A percentile compares a stretch with the other conserved stretches of the same genome.
Conservation (phyloP, 1,284 basidiomycete genomes). For the Malassezia caprae region DNA sequence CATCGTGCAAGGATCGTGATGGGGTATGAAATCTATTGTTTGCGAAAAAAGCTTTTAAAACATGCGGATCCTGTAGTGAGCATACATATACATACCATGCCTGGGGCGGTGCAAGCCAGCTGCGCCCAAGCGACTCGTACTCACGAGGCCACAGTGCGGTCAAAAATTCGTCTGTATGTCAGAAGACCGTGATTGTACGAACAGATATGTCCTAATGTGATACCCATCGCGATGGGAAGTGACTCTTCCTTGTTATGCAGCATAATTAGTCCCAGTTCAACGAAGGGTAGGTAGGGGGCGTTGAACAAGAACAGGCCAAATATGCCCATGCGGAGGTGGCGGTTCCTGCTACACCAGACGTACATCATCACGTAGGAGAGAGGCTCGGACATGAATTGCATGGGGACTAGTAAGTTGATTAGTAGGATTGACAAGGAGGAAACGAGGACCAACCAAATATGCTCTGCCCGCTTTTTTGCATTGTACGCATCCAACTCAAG, state of each 20-base stretch:
- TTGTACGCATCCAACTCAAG: constrained; percentile 91
- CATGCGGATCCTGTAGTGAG: background rate
- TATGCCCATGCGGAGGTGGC: constrained; percentile 82
- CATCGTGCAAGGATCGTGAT: background rate
- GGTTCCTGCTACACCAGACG: constrained; percentile 87
- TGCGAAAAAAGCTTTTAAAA: background rate
- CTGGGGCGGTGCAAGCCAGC: constrained; percentile 67
- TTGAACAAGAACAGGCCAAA: constrained; percentile 89
- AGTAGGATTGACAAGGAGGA: constrained; percentile 60
- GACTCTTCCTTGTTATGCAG: constrained; percentile 58
- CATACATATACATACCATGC: constrained; percentile 58
- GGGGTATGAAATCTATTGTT: background rate
- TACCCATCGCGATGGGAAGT: constrained; percentile 36
- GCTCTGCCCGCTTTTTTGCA: constrained; percentile 66
- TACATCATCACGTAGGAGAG: constrained; percentile 67
- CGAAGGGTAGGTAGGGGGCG: constrained; percentile 85
- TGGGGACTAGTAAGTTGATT: constrained; percentile 47
- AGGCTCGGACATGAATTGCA: constrained; percentile 27
- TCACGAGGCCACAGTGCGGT: constrained; percentile 89
- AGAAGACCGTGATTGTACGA: constrained; percentile 17
- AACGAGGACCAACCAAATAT: constrained; percentile 75
- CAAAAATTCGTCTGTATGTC: constrained; percentile 61
- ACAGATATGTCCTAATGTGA: constrained; percentile 42
- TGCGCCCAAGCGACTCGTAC: constrained; percentile 65
- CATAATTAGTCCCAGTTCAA: constrained; percentile 79